Evolutionary conservation across 345 rosid genomes (phyloP), one percentile per base, ranked within the genome.

Genomic region (Microthlaspi erraticum): DNA sequence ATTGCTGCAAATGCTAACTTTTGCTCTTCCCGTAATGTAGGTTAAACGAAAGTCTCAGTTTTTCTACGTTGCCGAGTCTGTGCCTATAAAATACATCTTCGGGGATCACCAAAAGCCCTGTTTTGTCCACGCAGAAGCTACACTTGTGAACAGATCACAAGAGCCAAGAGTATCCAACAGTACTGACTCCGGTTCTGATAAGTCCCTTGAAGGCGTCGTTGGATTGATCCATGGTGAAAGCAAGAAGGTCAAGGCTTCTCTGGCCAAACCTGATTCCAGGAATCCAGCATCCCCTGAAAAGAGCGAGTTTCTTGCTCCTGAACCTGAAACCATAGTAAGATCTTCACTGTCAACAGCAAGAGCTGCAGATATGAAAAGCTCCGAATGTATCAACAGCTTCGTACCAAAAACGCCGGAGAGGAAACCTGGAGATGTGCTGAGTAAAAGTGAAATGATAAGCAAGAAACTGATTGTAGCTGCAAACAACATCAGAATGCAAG

Each of bases 111-210:
- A 48, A 39, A 69, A 46, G 39, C 71, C 71, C 5, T 76, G 79
- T 75, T 69, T 76, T 69, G 69, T 76, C 64, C 50, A 68, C 50
- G 79, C 71, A 16, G 55, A 69, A 69, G 71, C 66, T 31, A 56
- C 6, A 20, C 53, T 68, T 26, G 69, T 68, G 20, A 60, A 18
- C 20, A 20, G 41, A 52, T 26, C 58, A 60, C 64, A 36, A 43
- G 68, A 51, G 50, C 53, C 73, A 50, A 59, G 8, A 26, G 8
- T 41, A 14, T 66, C 73, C n/a, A 58, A 42, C 62, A 51, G 44
- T 46, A 71, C n/a, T n/a, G n/a, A n/a, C n/a, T n/a, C n/a, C n/a
- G n/a, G n/a, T n/a, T n/a, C 33, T 71, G 13, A 51, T 34, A 18
- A 62, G 7, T 14, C 63, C 42, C 16, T 13, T 26, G 26, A 59